Conservation (phyloP, 257 asterid genomes). For the Capsicum pubescens region DNA sequence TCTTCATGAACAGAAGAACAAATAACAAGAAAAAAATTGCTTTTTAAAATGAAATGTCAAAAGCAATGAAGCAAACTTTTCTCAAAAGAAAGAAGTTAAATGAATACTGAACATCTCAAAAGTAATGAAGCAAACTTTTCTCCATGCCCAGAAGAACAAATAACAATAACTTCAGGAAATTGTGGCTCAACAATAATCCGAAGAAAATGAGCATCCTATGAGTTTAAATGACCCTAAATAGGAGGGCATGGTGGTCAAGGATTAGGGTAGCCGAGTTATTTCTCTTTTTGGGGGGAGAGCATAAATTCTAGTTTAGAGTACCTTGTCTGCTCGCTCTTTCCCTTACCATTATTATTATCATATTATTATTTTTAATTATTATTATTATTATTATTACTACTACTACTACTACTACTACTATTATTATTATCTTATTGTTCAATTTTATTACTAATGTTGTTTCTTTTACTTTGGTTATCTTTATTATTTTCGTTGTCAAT, state of each 20-base stretch:
- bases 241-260: neutral
- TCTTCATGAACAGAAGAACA: slow-evolving; percentile 1
- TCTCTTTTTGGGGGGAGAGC: too few relatives aligned
- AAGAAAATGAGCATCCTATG: neutral
- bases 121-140: neutral
- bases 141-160: neutral
- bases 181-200: neutral
- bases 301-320: too few relatives aligned
- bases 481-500: too few relatives aligned
- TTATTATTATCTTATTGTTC: too few relatives aligned
- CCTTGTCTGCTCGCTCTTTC: too few relatives aligned
- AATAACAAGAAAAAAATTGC: neutral
- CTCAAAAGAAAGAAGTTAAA: neutral
- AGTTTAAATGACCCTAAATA: too few relatives aligned
- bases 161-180: neutral
- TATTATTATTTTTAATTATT: too few relatives aligned
- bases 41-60: neutral
- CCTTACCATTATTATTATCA: too few relatives aligned
- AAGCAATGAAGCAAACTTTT: neutral
- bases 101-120: neutral
- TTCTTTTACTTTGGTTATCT: too few relatives aligned
- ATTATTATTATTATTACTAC: too few relatives aligned
- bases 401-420: too few relatives aligned
- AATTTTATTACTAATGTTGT: too few relatives aligned
- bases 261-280: neutral